Evolutionary conservation across 345 rosid species (phyloP).

Genomic region (Gossypium turneri): DNA sequence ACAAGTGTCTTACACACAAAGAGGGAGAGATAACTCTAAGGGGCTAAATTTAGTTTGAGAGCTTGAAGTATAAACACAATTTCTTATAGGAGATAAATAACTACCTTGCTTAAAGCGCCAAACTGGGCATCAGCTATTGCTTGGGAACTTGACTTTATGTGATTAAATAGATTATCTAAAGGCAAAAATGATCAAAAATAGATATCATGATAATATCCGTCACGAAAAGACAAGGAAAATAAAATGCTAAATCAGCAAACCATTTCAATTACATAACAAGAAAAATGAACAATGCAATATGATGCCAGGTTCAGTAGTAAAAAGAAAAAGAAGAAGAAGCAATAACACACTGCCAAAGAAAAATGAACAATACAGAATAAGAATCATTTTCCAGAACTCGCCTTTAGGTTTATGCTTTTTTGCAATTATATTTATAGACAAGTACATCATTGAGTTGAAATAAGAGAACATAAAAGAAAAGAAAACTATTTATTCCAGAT

Average conservation of each 20-base stretch:
- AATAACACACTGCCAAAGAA: background rate
- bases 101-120: conserved; percentile 48
- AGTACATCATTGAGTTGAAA: background rate
- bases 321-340: background rate
- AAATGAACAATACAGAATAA: background rate
- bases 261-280: background rate
- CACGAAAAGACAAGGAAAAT: background rate
- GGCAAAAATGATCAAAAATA: background rate
- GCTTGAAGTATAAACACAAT: background rate
- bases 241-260: background rate
- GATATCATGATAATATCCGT: background rate
- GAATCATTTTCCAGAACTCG: background rate
- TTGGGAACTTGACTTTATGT: conserved; percentile 43
- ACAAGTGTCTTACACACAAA: conserved; percentile 26
- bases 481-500: background rate
- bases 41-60: conserved; percentile 12
- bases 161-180: conserved; percentile 48
- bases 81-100: conserved; percentile 9
- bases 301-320: background rate
- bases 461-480: background rate
- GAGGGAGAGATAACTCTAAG: conserved; percentile 11
- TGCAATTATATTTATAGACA: background rate
- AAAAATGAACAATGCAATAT: conserved; percentile 2
- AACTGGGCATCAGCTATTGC: conserved; percentile 40
- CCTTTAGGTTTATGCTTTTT: background rate